Evolutionary conservation across 2,329 filamentous ascomycete genomes (phyloP), one percentile per base, ranked within the genome.

Genomic region (Penicillium sp.): DNA sequence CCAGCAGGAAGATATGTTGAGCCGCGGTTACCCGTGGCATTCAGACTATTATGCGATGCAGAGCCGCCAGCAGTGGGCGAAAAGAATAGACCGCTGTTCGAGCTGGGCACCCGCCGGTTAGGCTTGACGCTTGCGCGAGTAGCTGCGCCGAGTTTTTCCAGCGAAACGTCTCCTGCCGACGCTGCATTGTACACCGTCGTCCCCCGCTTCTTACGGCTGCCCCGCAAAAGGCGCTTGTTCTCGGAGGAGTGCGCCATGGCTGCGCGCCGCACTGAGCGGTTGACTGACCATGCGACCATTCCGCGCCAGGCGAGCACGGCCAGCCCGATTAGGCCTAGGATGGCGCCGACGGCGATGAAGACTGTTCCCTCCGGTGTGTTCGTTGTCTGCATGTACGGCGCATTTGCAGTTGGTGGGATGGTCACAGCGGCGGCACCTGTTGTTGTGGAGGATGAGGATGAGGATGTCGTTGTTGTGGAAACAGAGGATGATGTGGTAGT

Each of bases 311-410:
- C 79, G 11, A 99, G 79, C 40, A 97, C 83, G n/a, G 85, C 85
- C 8, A 90, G 77, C 10, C 85, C 90, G 57, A 96, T 83, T 59
- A 91, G 87, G 14, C 90, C 94, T 6, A 99, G 82, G 25, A 90
- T 87, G 24, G 91, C 88, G 41, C 94, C 94, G 1, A 97, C 94
- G 20, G 86, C 88, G 64, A 99, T 99, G 76, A 99, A 99, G 53
- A 99, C 88, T 4, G 92, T 96, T 48, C 94, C 94, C 65, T 97
- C 89, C 2, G 94, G 94, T 10, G 92, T 79, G 47, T 75, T 86
- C 0, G 91, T 95, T 64, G 87, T 85, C 67, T 92, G 87, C 90
- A 97, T 96, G 69, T 90, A 99, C 14, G 92, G 91, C 5, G 94
- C 94, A 65, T 87, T 83, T 35, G 82, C 80, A 3, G 89, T 96